Conservation (phyloP, 108 stramenopile genomes). For the Conticribra weissflogii region DNA sequence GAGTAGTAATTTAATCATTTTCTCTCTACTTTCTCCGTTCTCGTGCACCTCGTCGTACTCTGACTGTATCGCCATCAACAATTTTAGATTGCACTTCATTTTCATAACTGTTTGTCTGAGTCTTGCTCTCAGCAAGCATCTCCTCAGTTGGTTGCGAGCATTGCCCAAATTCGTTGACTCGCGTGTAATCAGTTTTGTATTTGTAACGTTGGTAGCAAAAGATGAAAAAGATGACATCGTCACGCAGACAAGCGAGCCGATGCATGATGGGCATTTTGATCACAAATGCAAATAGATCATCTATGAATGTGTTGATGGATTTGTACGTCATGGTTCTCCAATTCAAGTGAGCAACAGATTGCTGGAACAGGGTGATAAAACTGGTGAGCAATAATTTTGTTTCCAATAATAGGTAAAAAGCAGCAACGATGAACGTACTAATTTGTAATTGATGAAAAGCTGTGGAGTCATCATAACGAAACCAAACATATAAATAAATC, state of each 20-base stretch:
- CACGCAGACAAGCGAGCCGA: conserved; percentile 80
- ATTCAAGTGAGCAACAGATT: conserved; percentile 88
- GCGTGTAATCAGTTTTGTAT: conserved; percentile 67
- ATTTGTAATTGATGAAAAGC: conserved; percentile 92
- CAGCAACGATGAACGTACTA: conserved; percentile 26
- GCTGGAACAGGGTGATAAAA: conserved; percentile 1
- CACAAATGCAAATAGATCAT: conserved; percentile 88
- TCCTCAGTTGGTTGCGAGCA: conserved; percentile 49
- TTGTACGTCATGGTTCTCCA: conserved; percentile 89
- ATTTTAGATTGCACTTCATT: too few species aligned
- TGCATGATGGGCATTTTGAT: conserved; percentile 94
- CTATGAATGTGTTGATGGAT: conserved; percentile 89
- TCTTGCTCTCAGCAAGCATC: conserved; percentile 35
- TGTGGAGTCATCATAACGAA: conserved; percentile 94
- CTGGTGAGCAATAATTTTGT: too few species aligned
- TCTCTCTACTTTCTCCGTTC: too few species aligned
- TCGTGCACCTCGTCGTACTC: too few species aligned
- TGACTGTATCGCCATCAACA: too few species aligned
- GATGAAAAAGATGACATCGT: conserved; percentile 89
- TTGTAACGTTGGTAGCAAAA: conserved; percentile 86
- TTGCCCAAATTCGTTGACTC: conserved; percentile 75
- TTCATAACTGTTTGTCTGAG: too few species aligned
- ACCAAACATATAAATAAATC: conserved; percentile 90
- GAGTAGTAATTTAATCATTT: too few species aligned
- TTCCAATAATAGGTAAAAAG: too few species aligned